Conservation (phyloP, 2,329 filamentous ascomycete species). For the Albifimbria verrucaria region DNA sequence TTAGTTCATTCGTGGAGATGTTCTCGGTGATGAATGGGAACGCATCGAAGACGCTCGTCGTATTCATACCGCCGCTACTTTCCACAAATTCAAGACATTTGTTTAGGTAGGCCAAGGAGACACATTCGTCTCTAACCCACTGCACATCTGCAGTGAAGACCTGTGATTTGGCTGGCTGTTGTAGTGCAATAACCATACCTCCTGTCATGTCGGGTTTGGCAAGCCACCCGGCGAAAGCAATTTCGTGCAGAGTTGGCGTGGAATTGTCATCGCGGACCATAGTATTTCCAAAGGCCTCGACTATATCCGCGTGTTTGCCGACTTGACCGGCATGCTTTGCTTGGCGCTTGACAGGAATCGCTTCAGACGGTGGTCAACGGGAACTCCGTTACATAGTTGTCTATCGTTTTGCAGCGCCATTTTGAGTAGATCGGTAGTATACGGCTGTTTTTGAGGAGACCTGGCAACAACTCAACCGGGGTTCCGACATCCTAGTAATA, state of each 20-base stretch:
- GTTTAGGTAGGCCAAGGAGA: background rate
- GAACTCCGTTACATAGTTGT: background rate
- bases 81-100: background rate
- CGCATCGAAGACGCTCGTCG: background rate
- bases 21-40: background rate
- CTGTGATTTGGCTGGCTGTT: background rate
- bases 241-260: background rate
- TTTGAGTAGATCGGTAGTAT: too few species aligned
- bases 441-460: too few species aligned
- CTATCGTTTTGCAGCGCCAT: background rate
- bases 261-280: background rate
- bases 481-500: too few species aligned
- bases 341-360: background rate
- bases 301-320: background rate
- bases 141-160: background rate
- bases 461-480: too few species aligned
- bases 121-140: background rate
- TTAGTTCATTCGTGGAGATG: background rate
- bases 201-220: background rate
- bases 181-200: background rate
- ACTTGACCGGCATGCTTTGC: background rate
- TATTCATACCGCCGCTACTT: background rate
- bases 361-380: background rate
- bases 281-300: background rate
- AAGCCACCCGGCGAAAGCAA: background rate